These are phyloP conservation scores for Zelonia costaricensis DNA, from an alignment of 208 protist genomes.

Conservation along the genomic window DNA sequence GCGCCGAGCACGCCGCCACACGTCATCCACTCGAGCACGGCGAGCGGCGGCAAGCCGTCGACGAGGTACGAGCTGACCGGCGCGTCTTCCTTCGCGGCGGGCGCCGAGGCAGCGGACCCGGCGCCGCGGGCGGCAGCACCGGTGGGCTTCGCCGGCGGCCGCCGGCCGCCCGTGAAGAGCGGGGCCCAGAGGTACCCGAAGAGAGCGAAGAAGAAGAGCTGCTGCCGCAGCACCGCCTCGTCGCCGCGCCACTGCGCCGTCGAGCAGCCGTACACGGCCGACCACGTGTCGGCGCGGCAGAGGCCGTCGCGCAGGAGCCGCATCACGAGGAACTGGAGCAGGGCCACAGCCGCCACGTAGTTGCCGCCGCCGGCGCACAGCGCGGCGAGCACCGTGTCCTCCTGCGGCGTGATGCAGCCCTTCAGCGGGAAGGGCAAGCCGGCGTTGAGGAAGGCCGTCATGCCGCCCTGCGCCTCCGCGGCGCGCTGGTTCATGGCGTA, in stretches of 20 bases:
- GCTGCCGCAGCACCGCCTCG: slow-evolving; percentile 67
- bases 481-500: slow-evolving; percentile 65
- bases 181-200: slow-evolving; percentile 78
- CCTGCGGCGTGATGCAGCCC: slow-evolving; percentile 69
- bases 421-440: slow-evolving; percentile 24
- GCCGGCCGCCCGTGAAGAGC: slow-evolving; percentile 63
- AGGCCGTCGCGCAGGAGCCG: slow-evolving; percentile 75
- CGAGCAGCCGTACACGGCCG: slow-evolving; percentile 53
- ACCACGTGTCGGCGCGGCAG: slow-evolving; percentile 67
- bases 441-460: slow-evolving; percentile 4
- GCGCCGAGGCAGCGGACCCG: not conserved
- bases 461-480: slow-evolving; percentile 24
- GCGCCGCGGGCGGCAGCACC: slow-evolving; percentile 1
- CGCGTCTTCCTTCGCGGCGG: slow-evolving; percentile 4
- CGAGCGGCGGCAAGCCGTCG: slow-evolving; percentile 49
- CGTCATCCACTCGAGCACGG: slow-evolving; percentile 78
- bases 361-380: slow-evolving; percentile 75
- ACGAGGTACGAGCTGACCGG: slow-evolving; percentile 16
- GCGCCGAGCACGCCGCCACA: slow-evolving; percentile 24
- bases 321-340: slow-evolving; percentile 80
- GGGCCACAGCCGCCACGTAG: slow-evolving; percentile 65
- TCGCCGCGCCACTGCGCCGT: slow-evolving; percentile 45
- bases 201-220: slow-evolving; percentile 84
- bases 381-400: slow-evolving; percentile 56
- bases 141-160: not conserved